Percentiles rank a stretch among this genome's conserved stretches.
Conservation (phyloP, 2,329 filamentous ascomycete genomes). For the Ophiostoma piceae region DNA sequence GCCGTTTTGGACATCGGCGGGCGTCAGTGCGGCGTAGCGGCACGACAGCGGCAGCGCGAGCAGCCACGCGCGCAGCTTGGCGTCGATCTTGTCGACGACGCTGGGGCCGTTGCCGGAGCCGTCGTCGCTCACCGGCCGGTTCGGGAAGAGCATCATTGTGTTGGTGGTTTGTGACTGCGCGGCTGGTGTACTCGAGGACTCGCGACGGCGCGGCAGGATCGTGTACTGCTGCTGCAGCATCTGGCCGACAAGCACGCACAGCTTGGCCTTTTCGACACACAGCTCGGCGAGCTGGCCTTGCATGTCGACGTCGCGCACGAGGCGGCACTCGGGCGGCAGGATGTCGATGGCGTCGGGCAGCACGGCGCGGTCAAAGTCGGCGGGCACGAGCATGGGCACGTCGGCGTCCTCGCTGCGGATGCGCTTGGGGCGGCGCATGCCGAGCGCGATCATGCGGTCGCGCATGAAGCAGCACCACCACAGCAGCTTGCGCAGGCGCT, state of each 20-base stretch:
- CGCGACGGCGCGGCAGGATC: slow-evolving; percentile 77
- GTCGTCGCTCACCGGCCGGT: slow-evolving; percentile 71
- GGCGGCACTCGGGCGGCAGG: slow-evolving; percentile 63
- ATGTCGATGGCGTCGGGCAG: slow-evolving; percentile 63
- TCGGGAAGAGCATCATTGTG: slow-evolving; percentile 86
- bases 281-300: slow-evolving; percentile 76
- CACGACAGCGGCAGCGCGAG: slow-evolving; percentile 65
- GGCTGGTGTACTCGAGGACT: slow-evolving; percentile 31
- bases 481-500: slow-evolving; percentile 86
- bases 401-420: slow-evolving; percentile 94
- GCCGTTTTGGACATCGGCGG: slow-evolving; percentile 54
- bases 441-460: slow-evolving; percentile 83
- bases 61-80: slow-evolving; percentile 73
- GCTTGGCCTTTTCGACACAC: slow-evolving; percentile 86
- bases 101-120: slow-evolving; percentile 44
- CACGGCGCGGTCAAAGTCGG: slow-evolving; percentile 74
- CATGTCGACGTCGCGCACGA: slow-evolving; percentile 65
- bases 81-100: slow-evolving; percentile 72
- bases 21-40: slow-evolving; percentile 56
- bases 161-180: slow-evolving; percentile 55
- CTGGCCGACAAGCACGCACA: slow-evolving; percentile 83
- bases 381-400: slow-evolving; percentile 78
- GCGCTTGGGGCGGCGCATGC: slow-evolving; percentile 86
- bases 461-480: slow-evolving; percentile 99
- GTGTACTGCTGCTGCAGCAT: slow-evolving; percentile 91